Conservation (phyloP, 495 filamentous ascomycete genomes). For the Penicillium maclennaniae region DNA sequence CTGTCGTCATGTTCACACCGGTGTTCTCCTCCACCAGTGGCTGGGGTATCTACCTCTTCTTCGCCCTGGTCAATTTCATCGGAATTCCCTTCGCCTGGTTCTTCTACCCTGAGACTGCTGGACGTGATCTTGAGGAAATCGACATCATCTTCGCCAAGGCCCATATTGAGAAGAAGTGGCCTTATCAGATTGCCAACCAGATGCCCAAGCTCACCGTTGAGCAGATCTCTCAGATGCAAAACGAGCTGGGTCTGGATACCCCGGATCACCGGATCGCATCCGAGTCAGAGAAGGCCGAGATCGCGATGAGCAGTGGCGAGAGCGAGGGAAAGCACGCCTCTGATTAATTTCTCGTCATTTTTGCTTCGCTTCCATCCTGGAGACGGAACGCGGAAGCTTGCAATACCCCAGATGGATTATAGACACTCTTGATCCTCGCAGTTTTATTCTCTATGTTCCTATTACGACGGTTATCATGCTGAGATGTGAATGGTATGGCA, state of each 20-base stretch:
- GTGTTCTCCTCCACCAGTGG: conserved; percentile 26
- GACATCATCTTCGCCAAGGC: conserved; percentile 52
- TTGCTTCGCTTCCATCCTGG: conserved; percentile 23
- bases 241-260: conserved; percentile 28
- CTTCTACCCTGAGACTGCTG: conserved; percentile 67
- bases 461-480: conserved; percentile 3
- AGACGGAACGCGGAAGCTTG: conserved; percentile 17
- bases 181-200: conserved; percentile 30
- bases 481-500: conserved; percentile 12
- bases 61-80: conserved; percentile 62
- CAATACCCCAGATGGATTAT: conserved; percentile 11
- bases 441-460: conserved; percentile 5
- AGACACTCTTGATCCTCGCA: conserved; percentile 18
- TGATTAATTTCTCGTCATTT: conserved; percentile 11
- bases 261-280: conserved; percentile 12
- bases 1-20: conserved; percentile 47
- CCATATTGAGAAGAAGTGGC: conserved; percentile 37
- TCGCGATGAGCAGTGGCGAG: conserved; percentile 27
- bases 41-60: conserved; percentile 54
- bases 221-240: conserved; percentile 31
- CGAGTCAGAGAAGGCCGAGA: conserved; percentile 30
- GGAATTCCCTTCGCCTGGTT: conserved; percentile 63
- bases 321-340: conserved; percentile 23
- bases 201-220: conserved; percentile 36
- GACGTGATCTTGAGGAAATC: conserved; percentile 70